Evolutionary conservation across 257 asterid genomes (phyloP), one percentile per base, ranked within the genome.

Genomic region (Plantago major): DNA sequence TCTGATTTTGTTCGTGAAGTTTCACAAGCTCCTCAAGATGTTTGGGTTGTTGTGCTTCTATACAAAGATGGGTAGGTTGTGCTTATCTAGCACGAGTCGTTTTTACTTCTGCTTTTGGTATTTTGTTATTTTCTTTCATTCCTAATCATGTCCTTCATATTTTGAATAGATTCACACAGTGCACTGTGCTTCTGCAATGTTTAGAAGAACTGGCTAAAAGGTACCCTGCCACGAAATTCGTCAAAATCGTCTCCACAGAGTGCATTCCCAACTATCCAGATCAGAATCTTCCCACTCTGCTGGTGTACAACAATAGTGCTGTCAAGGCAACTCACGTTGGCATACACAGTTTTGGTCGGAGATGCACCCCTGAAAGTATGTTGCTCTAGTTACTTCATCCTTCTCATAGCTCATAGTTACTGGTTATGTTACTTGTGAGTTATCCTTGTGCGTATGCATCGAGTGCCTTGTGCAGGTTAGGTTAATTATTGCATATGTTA

Each of bases 241-340:
- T 87, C 58, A 93, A 82, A 71, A 87, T 89, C 51, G 78, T 93
- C 74, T 93, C 99, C 7, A 93, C 99, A 0, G 96, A 93, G 46
- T 93, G 96, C 81, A 93, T 93, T 70, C 97, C 96, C 55, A 93
- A 93, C 71, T 89, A 93, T 69, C 96, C 96, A 15, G 99, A 93
- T 75, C 81, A 73, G 51, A 89, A 89, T 75, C 92, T 93, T 53
- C 99, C 99, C 45, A 93, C 97, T 14, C 14, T 93, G 61, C 76
- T 93, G 73, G 96, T 89, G 62, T 93, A 93, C 79, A 79, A 87
- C 66, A 89, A 81, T 50, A 69, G 97, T 71, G 94, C 91, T 26
- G 84, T 89, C 14, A 93, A 93, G 82, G 97, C 91, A 51, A 89
- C 94, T 67, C 75, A 81, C 22, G 88, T 83, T 12, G 99, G 99